These are phyloP conservation scores for Protomyces lactucae-debilis DNA, from an alignment of 1,139 yeast genomes.

Conservation along the genomic window DNA sequence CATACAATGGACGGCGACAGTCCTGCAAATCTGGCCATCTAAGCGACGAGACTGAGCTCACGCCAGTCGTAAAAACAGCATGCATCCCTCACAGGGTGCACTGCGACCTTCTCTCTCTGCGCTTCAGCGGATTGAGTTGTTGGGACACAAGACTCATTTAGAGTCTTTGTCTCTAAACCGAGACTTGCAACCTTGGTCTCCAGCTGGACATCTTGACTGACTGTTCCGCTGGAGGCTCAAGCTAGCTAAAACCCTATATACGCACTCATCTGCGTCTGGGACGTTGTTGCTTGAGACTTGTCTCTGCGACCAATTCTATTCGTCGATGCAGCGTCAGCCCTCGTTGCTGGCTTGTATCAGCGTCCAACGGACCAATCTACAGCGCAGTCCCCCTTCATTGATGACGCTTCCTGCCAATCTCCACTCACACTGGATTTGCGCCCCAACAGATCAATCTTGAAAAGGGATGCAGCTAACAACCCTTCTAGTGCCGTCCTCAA, in stretches of 20 bases:
- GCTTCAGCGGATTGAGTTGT: conserved; percentile 1
- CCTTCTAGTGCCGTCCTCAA: conserved; percentile 34
- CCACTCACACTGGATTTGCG: not conserved
- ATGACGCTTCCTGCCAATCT: not conserved
- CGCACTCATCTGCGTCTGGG: not conserved
- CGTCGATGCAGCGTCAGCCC: conserved; percentile 8
- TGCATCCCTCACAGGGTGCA: too few species aligned
- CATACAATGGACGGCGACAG: too few species aligned
- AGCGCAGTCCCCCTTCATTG: not conserved
- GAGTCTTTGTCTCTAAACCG: conserved; percentile 15
- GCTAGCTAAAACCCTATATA: not conserved
- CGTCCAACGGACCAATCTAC: not conserved
- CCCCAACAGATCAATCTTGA: conserved; percentile 9
- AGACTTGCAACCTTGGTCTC: conserved; percentile 3
- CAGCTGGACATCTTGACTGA: not conserved
- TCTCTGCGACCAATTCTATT: conserved; percentile 23
- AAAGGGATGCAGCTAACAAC: conserved; percentile 23
- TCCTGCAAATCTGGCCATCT: too few species aligned
- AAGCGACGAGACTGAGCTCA: too few species aligned
- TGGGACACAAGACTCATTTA: conserved; percentile 16
- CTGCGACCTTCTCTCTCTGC: not conserved
- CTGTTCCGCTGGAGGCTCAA: not conserved
- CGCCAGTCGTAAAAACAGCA: too few species aligned
- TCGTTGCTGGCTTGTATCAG: not conserved
- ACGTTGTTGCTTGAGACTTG: conserved; percentile 19